Percentiles rank a stretch among this genome's conserved stretches.
Conservation (phyloP, 192 early-diverging fungal genomes). For the Chytriomyces confervae region DNA sequence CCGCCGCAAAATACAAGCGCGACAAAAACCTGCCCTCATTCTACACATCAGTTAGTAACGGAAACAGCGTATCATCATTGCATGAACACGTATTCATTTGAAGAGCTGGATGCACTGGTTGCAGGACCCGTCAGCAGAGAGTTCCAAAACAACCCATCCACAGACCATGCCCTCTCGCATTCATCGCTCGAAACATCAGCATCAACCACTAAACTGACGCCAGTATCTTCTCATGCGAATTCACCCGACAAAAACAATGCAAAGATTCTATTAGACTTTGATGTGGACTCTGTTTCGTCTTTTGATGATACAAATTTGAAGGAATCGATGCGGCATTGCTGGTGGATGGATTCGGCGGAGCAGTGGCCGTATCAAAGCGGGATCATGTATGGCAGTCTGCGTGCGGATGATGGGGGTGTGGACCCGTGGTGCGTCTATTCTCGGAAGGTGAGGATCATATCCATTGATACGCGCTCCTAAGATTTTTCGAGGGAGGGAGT, state of each 20-base stretch:
- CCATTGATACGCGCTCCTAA: neutral
- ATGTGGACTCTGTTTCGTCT: neutral
- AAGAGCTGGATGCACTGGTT: constrained; percentile 5
- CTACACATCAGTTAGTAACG: too few relatives aligned
- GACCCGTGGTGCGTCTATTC: neutral
- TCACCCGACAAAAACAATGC: neutral
- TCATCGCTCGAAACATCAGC: neutral
- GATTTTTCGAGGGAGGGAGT: too few relatives aligned
- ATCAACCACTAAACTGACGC: neutral
- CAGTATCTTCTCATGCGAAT: constrained; percentile 8
- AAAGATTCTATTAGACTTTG: neutral
- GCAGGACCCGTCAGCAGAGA: neutral
- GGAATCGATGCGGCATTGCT: neutral
- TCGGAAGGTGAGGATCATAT: neutral
- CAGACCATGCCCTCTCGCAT: neutral
- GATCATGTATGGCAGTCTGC: neutral
- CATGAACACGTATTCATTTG: constrained; percentile 24
- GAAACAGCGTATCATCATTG: too few relatives aligned
- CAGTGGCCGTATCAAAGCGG: neutral
- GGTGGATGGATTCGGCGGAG: neutral
- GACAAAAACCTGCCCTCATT: too few relatives aligned
- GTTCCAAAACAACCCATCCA: neutral
- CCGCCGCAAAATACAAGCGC: too few relatives aligned
- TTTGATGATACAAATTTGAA: neutral
- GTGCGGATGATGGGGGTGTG: neutral